Base-by-base conservation (phyloP, 2,329 filamentous ascomycete genomes). In the Paecilomyces sp. region DNA sequence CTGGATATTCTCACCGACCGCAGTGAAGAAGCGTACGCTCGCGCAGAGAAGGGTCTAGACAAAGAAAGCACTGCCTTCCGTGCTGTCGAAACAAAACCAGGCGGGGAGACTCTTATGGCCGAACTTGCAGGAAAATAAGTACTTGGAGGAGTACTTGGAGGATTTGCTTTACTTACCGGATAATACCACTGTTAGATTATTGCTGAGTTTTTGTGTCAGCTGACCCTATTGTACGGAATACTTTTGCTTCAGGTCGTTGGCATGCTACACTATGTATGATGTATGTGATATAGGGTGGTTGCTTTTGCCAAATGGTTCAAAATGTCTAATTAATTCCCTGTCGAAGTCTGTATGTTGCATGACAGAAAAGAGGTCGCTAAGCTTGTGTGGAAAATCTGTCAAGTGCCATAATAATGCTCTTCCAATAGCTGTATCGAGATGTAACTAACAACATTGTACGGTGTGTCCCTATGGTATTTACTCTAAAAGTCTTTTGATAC, bases 1-100 rank as follows among this genome's bases (percentile, higher is more conserved):
- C 68, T 99, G 28, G 83, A 87, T 2, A 85, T 90, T 2, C 72
- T 99, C 57, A 90, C 91, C 53, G 92, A 97, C 75, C 80, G 92
- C 28, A 85, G 82, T 63, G 81, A 83, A 55, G 85, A 86, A 67
- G 86, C 86, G 2, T 89, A 87, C 75, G 84, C 83, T 47, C 82
- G 85, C 58, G 92, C 92, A 1, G 91, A 93, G 61, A 88, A 85
- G 68, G 92, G 92, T 0, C 74, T 90, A 55, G 91, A 91, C 61
- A 76, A 75, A 63, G 75, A 70, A 57, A 79, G 77, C 0, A 65
- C 70, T 55, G 74, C 79, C 0, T 95, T 92, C 71, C 85, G 85
- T 70, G 88, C 92, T 56, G 89, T 97, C 12, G 91, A 93, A 74
- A 95, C 91, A n/a, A 87, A 84, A 71, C 78, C 77, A 56, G 82